Conservation (phyloP, 1,284 basidiomycete species). For the Cutaneotrichosporon mucoides region DNA sequence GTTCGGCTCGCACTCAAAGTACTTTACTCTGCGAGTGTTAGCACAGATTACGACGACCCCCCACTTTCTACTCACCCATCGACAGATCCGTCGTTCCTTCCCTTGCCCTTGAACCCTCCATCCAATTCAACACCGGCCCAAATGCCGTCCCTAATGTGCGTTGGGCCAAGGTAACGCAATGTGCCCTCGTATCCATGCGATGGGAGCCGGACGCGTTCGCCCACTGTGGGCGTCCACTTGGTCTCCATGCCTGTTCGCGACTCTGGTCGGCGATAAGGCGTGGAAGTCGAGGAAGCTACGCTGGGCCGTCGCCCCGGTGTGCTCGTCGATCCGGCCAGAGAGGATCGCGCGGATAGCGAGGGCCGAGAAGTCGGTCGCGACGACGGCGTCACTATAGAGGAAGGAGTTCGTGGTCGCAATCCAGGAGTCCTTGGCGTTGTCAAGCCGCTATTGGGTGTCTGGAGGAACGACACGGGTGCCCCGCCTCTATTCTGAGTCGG, state of each 20-base stretch:
- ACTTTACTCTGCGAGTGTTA: conserved; percentile 59
- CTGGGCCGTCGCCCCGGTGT: conserved; percentile 36
- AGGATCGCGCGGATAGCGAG: conserved; percentile 28
- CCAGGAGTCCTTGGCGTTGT: conserved; percentile 36
- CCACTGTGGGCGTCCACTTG: conserved; percentile 51
- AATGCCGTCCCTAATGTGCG: conserved; percentile 75
- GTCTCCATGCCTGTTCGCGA: conserved; percentile 28
- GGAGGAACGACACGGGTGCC: conserved; percentile 4
- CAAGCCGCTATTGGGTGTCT: conserved; percentile 4
- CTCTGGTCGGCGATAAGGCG: conserved; percentile 38
- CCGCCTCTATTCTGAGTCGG: conserved; percentile 20
- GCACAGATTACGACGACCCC: not conserved
- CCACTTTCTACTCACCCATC: conserved; percentile 62
- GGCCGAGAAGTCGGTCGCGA: conserved; percentile 30
- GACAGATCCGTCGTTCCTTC: conserved; percentile 92
- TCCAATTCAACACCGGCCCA: conserved; percentile 91
- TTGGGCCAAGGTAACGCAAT: conserved; percentile 71
- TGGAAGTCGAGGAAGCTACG: conserved; percentile 35
- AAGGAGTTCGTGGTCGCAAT: conserved; percentile 29
- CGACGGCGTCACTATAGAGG: conserved; percentile 26
- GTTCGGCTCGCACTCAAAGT: conserved; percentile 77
- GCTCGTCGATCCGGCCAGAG: conserved; percentile 25
- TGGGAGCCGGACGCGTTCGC: conserved; percentile 77
- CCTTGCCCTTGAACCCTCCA: conserved; percentile 80
- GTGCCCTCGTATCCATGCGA: conserved; percentile 73